Percentiles rank a stretch among this genome's conserved stretches.
Evolutionary conservation across 2,329 filamentous ascomycete species (phyloP).

Genomic region (Botrytis hyacinthi): DNA sequence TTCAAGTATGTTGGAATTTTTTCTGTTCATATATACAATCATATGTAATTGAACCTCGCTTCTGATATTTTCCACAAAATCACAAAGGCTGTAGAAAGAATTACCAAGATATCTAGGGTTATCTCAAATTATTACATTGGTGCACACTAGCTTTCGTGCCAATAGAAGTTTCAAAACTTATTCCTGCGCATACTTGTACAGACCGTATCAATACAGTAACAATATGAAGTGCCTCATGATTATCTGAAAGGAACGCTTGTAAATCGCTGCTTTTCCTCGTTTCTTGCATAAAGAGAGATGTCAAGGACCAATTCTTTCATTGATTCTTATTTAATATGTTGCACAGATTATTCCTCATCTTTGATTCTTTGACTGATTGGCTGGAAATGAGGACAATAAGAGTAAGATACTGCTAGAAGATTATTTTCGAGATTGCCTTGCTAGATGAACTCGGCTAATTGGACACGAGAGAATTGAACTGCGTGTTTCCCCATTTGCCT

Average conservation of each 20-base stretch:
- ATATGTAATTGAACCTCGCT: too few relatives aligned
- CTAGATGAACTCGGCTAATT: background rate
- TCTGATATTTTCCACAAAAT: rapidly evolving
- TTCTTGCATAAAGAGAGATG: background rate
- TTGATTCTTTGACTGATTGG: background rate
- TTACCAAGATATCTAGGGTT: background rate
- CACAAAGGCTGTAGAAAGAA: background rate
- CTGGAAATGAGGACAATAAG: background rate
- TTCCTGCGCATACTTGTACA: background rate
- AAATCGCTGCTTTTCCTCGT: rapidly evolving
- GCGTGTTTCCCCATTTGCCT: background rate
- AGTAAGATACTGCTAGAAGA: background rate
- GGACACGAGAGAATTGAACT: background rate
- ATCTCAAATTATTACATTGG: background rate
- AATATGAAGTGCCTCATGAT: background rate
- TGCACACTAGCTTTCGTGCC: background rate
- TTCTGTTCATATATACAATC: background rate
- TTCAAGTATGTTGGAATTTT: background rate
- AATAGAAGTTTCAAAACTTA: background rate
- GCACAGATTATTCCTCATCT: background rate
- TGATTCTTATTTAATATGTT: background rate
- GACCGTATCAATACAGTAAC: background rate
- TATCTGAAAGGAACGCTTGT: background rate
- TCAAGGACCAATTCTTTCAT: background rate
- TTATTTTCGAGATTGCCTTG: background rate